These are phyloP conservation scores for Pythium diclinum DNA, from an alignment of 352 stramenopile genomes.

Conservation along the genomic window DNA sequence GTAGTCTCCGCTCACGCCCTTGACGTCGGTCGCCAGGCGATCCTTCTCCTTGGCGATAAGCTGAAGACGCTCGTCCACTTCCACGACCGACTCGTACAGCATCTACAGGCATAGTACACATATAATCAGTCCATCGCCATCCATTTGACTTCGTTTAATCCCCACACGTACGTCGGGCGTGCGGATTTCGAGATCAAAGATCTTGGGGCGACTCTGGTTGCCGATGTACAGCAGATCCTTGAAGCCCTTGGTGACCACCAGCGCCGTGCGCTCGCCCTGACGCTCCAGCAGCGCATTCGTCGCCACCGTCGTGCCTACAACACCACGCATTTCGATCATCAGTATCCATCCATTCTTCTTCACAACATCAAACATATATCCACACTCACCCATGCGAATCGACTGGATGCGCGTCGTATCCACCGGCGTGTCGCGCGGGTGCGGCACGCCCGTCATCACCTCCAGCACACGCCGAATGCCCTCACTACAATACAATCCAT, in stretches of 20 bases:
- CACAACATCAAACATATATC: neutral
- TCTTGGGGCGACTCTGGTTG: constrained; percentile 97
- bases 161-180: constrained; percentile 63
- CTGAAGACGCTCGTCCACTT: constrained; percentile 96
- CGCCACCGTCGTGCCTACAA: constrained; percentile 93
- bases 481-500: constrained; percentile 37
- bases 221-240: constrained; percentile 97
- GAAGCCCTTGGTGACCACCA: constrained; percentile 96
- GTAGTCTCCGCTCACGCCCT: constrained; percentile 88
- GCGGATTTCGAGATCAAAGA: constrained; percentile 96
- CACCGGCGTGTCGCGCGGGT: constrained; percentile 83
- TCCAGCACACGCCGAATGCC: constrained; percentile 95
- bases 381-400: constrained; percentile 92
- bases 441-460: constrained; percentile 84
- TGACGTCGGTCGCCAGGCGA: constrained; percentile 49
- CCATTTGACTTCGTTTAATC: neutral
- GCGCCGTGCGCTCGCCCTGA: constrained; percentile 92
- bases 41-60: constrained; percentile 77
- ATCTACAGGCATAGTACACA: constrained; percentile 45
- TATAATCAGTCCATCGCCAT: neutral
- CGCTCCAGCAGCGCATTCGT: constrained; percentile 99
- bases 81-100: constrained; percentile 96
- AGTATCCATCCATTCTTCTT: neutral
- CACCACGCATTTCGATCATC: neutral
- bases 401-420: constrained; percentile 91